Evolutionary conservation across 225 moss, liverwort and hornwort genomes (phyloP), one percentile per base, ranked within the genome.

Genomic region (Asterella californica): DNA sequence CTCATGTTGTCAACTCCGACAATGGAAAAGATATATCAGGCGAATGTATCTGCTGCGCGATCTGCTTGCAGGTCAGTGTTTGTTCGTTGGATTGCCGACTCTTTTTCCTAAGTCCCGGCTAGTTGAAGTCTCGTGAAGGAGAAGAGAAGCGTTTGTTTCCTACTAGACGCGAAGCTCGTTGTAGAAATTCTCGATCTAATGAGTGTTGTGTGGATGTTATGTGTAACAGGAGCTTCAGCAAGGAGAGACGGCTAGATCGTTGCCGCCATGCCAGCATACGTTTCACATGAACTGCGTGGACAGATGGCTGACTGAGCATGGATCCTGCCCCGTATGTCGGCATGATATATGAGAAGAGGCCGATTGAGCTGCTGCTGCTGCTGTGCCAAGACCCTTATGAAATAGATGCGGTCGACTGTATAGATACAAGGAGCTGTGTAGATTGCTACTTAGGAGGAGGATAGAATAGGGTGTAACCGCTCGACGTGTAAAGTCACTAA

Each of bases 281-380:
- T 84, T 84, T 76, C 84, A 84, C 73, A 63, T 70, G 80, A 80
- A 72, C 32, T 84, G 84, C 60, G 80, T 84, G 8, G 84, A 84
- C 34, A 80, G 76, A 53, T 84, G 84, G 84, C 84, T 84, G 21
- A 52, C 71, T 11, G 76, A 84, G 50, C 84, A 84, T 73, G 84
- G 84, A 33, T 80, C 80, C 27, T 84, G 84, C 42, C 84, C 84
- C 48, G 84, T 84, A 57, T 84, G 84, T 63, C 80, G 84, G 32
- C 84, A 84, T 2, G 80, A 84, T 70, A 76, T 82, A 15, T 82
- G 62, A 69, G 25, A 11, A 69, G 68, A 34, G 15, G 19, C 5
- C 36, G 68, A 69, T 69, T 32, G 36, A 37, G 36, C 2, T 15
- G 17, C 21, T n/a, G n/a, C n/a, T n/a, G n/a, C n/a, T n/a, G 17